Conservation (phyloP, 306 rosid species). For the Canavalia gladiata region DNA sequence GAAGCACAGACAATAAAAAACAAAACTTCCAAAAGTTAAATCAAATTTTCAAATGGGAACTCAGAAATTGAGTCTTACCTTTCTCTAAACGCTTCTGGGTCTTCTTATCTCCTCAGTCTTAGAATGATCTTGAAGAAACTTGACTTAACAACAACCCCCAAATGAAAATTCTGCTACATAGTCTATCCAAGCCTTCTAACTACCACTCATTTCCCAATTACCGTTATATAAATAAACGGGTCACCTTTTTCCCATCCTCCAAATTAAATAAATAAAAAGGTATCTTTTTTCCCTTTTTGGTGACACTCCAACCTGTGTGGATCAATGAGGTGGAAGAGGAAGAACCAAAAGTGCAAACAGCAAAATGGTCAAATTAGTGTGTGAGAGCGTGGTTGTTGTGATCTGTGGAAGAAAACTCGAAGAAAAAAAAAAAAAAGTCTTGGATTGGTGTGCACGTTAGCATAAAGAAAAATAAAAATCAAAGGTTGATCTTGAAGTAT, state of each 20-base stretch:
- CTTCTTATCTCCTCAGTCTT: conserved; percentile 40
- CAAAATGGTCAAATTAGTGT: conserved; percentile 44
- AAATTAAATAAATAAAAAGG: conserved; percentile 24
- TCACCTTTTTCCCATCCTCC: conserved; percentile 29
- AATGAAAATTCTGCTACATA: conserved; percentile 17
- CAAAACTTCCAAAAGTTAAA: conserved; percentile 7
- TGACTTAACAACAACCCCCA: conserved; percentile 36
- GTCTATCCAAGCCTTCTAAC: conserved; percentile 47
- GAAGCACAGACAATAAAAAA: neutral
- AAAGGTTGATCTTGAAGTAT: conserved; percentile 33
- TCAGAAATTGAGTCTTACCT: conserved; percentile 52
- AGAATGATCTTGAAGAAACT: conserved; percentile 23
- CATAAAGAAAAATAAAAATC: neutral
- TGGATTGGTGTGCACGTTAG: conserved; percentile 41
- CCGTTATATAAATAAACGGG: conserved; percentile 44
- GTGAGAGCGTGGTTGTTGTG: neutral
- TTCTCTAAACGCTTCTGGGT: conserved; percentile 37
- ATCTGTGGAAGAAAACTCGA: conserved; percentile 24
- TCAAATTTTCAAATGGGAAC: conserved; percentile 27
- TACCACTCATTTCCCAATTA: conserved; percentile 53
- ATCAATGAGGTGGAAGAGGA: conserved; percentile 39
- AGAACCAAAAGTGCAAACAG: conserved; percentile 36
- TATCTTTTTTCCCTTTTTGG: conserved; percentile 3
- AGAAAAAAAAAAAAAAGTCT: conserved; percentile 4
- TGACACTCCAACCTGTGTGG: conserved; percentile 40